These are phyloP conservation scores for Saccharomycopsis sp. DNA, from an alignment of 805 yeast species.

Conservation along the genomic window DNA sequence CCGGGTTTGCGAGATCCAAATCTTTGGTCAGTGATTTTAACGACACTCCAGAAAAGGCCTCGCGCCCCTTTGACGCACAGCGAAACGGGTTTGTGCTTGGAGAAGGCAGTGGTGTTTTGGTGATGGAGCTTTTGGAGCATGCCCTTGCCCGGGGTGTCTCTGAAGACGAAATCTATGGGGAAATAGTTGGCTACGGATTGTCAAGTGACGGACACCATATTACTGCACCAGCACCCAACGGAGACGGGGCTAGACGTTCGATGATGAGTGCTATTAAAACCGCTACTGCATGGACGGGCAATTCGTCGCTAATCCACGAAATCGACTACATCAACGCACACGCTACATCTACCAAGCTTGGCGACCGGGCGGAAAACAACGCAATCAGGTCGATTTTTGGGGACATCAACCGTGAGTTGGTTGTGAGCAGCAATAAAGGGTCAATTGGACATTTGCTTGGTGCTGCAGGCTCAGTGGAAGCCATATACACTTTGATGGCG, in stretches of 20 bases:
- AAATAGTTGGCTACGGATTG: conserved; percentile 80
- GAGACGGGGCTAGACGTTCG: conserved; percentile 77
- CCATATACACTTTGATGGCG: conserved; percentile 71
- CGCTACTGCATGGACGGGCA: conserved; percentile 29
- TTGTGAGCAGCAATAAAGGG: conserved; percentile 81
- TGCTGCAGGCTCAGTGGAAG: conserved; percentile 93
- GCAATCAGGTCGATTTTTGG: conserved; percentile 59
- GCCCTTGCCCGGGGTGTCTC: conserved; percentile 52
- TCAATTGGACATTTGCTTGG: conserved; percentile 92
- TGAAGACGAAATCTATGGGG: conserved; percentile 63
- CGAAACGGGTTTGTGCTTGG: conserved; percentile 88
- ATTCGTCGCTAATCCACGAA: conserved; percentile 33
- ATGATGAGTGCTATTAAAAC: conserved; percentile 68
- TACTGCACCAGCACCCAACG: conserved; percentile 80
- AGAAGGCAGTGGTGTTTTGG: conserved; percentile 83
- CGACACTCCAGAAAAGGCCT: conserved; percentile 57
- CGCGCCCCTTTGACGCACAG: conserved; percentile 78
- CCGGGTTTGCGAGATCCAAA: conserved; percentile 88
- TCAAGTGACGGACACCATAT: conserved; percentile 91
- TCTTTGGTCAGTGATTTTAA: conserved; percentile 61
- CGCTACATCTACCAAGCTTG: conserved; percentile 87
- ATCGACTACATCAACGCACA: conserved; percentile 89
- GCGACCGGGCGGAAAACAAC: conserved; percentile 79
- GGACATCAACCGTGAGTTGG: conserved; percentile 32
- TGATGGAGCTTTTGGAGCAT: conserved; percentile 72